Conservation (phyloP, 352 stramenopile species). For the Pythium phragmitis region DNA sequence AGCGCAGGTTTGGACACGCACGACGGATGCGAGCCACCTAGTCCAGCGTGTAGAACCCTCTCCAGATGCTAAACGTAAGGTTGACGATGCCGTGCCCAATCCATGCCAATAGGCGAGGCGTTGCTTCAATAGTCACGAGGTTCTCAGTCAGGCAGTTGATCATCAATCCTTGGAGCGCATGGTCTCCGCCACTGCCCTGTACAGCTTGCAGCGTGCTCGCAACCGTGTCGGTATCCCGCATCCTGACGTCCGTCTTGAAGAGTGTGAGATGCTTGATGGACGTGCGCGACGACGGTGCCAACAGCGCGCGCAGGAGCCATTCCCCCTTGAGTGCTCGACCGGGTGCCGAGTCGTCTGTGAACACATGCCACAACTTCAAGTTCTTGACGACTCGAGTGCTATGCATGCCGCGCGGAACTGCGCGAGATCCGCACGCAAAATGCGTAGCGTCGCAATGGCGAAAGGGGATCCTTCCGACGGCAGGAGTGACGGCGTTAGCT, state of each 20-base stretch:
- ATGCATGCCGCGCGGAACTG: slow-evolving; percentile 15
- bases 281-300: neutral
- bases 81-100: neutral
- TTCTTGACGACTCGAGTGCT: slow-evolving; percentile 16
- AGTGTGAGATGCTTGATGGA: slow-evolving; percentile 24
- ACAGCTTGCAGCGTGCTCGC: neutral
- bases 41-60: neutral
- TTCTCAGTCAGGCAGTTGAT: neutral
- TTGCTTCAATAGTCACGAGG: slow-evolving; percentile 1
- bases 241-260: slow-evolving; percentile 7
- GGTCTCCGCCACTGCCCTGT: neutral
- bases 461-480: neutral
- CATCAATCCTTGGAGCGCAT: slow-evolving; percentile 4
- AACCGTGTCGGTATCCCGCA: slow-evolving; percentile 3
- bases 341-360: slow-evolving; percentile 4
- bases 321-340: slow-evolving; percentile 13
- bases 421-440: slow-evolving; percentile 6
- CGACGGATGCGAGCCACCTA: neutral
- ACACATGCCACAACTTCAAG: slow-evolving; percentile 16
- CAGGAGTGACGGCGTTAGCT: too few relatives aligned
- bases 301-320: slow-evolving; percentile 5
- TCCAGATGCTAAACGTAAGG: slow-evolving; percentile 16
- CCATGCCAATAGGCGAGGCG: neutral
- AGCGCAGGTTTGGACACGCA: slow-evolving; percentile 2
- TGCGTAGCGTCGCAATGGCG: slow-evolving; percentile 4